A percentile compares a stretch with the other conserved stretches of the same genome.
These are phyloP conservation scores for Salix purpurea DNA, from an alignment of 345 rosid species.

Conservation along the genomic window DNA sequence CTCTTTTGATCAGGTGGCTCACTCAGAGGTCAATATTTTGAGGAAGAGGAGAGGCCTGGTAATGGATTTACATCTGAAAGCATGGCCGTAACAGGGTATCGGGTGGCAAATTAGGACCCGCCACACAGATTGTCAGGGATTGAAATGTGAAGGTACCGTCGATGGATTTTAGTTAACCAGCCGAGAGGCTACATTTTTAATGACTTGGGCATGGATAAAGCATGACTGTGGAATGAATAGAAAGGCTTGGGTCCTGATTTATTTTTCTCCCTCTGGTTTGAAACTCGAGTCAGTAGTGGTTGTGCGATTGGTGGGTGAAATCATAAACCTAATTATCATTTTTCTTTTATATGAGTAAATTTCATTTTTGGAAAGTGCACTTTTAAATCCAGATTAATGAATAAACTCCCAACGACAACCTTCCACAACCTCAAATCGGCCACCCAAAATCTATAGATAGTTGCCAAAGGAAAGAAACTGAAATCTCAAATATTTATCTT, in stretches of 20 bases:
- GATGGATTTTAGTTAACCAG: not conserved
- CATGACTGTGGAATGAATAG: not conserved
- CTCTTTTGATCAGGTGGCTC: no score
- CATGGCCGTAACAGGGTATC: no score
- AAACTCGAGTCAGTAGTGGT: not conserved
- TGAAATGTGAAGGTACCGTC: not conserved
- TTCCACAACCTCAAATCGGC: not conserved
- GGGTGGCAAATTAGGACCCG: not conserved
- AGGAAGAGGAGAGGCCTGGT: no score
- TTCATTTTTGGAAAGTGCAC: no score
- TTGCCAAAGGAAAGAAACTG: not conserved
- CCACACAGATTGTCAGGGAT: not conserved
- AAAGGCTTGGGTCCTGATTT: not conserved
- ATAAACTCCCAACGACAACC: not conserved
- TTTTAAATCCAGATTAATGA: no score
- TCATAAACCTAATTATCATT: not conserved
- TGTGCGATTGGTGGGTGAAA: not conserved
- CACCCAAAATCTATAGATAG: not conserved
- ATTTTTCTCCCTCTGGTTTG: not conserved
- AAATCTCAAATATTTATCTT: not conserved
- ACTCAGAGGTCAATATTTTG: no score
- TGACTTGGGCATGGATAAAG: constrained; percentile 1
- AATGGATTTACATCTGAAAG: no score
- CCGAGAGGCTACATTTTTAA: not conserved
- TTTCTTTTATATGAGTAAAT: no score